A percentile compares a stretch with the other conserved stretches of the same genome.
These are phyloP conservation scores for Pugionium dolabratum DNA, from an alignment of 345 rosid species.

Conservation along the genomic window DNA sequence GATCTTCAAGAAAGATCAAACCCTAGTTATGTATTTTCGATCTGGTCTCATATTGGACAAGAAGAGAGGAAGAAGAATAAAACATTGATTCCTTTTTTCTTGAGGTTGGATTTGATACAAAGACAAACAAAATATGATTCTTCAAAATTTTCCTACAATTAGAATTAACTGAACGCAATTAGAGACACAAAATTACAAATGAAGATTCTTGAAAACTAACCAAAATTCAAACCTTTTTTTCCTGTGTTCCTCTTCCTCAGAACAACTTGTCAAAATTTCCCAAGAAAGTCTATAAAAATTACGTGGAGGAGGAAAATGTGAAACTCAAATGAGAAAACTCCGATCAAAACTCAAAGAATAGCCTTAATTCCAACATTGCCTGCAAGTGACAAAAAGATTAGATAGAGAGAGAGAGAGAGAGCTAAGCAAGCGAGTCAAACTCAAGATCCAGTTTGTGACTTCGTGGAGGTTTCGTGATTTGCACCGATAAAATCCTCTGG, in stretches of 20 bases:
- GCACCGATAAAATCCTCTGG: constrained; percentile 20
- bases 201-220: constrained; percentile 1
- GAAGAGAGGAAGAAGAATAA: too few species aligned
- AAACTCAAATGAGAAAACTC: constrained; percentile 22
- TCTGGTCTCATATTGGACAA: too few species aligned
- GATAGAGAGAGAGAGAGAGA: not conserved
- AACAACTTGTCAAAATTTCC: not conserved
- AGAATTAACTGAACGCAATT: not conserved
- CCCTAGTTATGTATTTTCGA: too few species aligned
- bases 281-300: constrained; percentile 22
- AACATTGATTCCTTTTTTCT: too few species aligned
- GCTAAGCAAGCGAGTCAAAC: constrained; percentile 34
- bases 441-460: constrained; percentile 30
- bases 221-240: constrained; percentile 6
- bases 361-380: constrained; percentile 12
- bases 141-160: not conserved
- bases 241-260: constrained; percentile 2
- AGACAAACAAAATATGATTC: not conserved
- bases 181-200: not conserved
- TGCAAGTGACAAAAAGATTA: constrained; percentile 34
- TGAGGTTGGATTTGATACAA: constrained; percentile 13
- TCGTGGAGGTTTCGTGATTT: constrained; percentile 9
- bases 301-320: constrained; percentile 12
- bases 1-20: too few species aligned
- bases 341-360: constrained; percentile 26